These are phyloP conservation scores for Saksenaea vasiformis DNA, from an alignment of 371 early-diverging fungal genomes.

Conservation along the genomic window DNA sequence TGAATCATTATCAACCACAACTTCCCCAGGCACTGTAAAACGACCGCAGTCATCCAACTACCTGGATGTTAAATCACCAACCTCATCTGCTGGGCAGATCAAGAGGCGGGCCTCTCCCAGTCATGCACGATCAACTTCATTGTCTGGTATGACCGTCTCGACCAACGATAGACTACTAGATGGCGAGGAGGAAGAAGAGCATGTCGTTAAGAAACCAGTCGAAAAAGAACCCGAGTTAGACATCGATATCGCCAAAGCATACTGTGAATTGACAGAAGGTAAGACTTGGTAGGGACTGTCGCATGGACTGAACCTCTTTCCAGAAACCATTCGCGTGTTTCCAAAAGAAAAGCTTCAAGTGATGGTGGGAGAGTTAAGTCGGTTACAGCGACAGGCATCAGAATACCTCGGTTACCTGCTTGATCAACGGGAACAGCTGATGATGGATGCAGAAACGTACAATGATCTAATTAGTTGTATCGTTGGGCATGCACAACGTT, in stretches of 20 bases:
- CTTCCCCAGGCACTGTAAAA: not conserved
- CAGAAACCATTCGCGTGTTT: conserved; percentile 63
- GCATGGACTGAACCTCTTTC: not conserved
- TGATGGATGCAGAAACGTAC: conserved; percentile 88
- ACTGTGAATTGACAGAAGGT: conserved; percentile 57
- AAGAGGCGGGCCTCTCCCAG: conserved; percentile 16
- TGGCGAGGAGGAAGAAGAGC: not conserved
- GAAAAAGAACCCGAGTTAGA: conserved; percentile 51
- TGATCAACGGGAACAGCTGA: conserved; percentile 80
- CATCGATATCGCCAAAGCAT: conserved; percentile 55
- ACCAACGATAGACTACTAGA: not conserved
- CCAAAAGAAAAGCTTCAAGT: conserved; percentile 60
- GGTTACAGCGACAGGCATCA: conserved; percentile 61
- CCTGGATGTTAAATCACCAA: not conserved
- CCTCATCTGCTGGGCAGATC: conserved; percentile 12
- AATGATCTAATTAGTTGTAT: conserved; percentile 85
- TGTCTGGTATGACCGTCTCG: conserved; percentile 16
- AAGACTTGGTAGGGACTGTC: not conserved
- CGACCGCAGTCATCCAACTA: conserved; percentile 24
- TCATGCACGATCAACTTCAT: conserved; percentile 13
- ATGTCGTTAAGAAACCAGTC: conserved; percentile 16
- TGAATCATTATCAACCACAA: not conserved
- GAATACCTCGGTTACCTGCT: conserved; percentile 70
- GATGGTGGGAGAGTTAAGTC: conserved; percentile 52
- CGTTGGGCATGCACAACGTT: conserved; percentile 69